Evolutionary conservation across 1,139 yeast genomes (phyloP).

Genomic region (Pneumocystis wakefieldiae): DNA sequence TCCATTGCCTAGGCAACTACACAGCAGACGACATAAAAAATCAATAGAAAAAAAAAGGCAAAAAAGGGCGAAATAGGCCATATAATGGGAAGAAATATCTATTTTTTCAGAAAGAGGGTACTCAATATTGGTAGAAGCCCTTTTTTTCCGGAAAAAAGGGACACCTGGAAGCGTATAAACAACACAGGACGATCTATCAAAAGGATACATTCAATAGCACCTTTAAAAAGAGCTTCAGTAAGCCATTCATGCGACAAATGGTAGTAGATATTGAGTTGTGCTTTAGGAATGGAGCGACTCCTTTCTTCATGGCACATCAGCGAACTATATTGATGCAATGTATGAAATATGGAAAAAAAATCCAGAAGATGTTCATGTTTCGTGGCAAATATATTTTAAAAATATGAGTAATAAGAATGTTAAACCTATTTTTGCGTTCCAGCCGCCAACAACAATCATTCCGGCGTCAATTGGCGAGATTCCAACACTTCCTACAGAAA

Average conservation of each 20-base stretch:
- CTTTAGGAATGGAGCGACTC: slow-evolving; percentile 32
- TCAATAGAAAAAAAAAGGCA: not conserved
- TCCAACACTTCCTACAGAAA: slow-evolving; percentile 34
- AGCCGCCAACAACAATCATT: slow-evolving; percentile 79
- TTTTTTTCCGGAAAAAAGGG: not conserved
- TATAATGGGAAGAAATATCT: not conserved
- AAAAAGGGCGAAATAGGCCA: not conserved
- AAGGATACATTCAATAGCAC: not conserved
- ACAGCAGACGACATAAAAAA: not conserved
- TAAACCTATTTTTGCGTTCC: slow-evolving; percentile 62
- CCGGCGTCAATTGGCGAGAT: slow-evolving; percentile 56
- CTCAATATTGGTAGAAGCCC: too few relatives aligned
- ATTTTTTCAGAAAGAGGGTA: not conserved
- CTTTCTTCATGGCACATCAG: slow-evolving; percentile 72
- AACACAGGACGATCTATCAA: too few relatives aligned
- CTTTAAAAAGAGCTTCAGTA: not conserved
- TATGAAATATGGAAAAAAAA: slow-evolving; percentile 86
- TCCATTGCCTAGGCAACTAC: too few relatives aligned
- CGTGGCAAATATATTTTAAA: slow-evolving; percentile 92
- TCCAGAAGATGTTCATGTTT: slow-evolving; percentile 79
- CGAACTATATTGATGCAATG: slow-evolving; percentile 94
- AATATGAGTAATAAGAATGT: slow-evolving; percentile 60
- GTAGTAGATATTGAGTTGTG: not conserved
- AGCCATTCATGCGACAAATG: not conserved
- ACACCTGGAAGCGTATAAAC: not conserved